Evolutionary conservation across 495 filamentous ascomycete genomes (phyloP), one percentile per base, ranked within the genome.

Genomic region (Penicillium odoratum): DNA sequence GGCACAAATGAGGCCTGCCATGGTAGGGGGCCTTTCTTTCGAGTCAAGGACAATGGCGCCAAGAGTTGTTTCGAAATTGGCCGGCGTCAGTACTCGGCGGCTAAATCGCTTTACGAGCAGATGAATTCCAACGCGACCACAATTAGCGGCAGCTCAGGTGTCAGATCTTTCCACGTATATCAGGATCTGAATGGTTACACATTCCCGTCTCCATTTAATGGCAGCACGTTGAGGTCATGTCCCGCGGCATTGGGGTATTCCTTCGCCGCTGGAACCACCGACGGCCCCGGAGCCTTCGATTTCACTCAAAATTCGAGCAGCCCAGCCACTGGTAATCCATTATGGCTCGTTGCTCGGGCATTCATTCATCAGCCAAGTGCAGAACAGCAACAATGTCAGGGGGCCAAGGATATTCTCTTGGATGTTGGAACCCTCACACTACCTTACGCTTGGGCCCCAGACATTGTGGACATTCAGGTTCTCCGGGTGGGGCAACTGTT

Each of bases 181-280:
- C 79, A 88, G n/a, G 80, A 92, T 61, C 86, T 95, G 76, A 84
- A 88, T 7, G 82, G 80, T 53, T 93, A 86, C 63, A 82, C 73
- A 10, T 97, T 97, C 61, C 68, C 73, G 11, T 83, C 93, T 7
- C 80, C 89, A 0, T 78, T 79, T 63, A 96, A 96, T 64, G 88
- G 89, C 44, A 87, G 85, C 9, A 78, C 71, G 21, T 83, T 87
- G 15, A 78, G 68, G 21, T 96, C 93, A 9, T 97, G 94, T 63
- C 86, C 92, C 9, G 94, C 94, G n/a, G 94, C 93, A 0, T 71
- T 98, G 38, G 94, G 94, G 21, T 96, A 93, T 59, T 92, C 89
- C 3, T 98, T 98, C 71, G 94, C 94, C 13, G 94, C 90, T 9
- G 94, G 94, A 7, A 98, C 94, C 1, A 92, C 91, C 2, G 94